Evolutionary conservation across 1,284 basidiomycete genomes (phyloP).

Genomic region (Takashimella tepidaria): DNA sequence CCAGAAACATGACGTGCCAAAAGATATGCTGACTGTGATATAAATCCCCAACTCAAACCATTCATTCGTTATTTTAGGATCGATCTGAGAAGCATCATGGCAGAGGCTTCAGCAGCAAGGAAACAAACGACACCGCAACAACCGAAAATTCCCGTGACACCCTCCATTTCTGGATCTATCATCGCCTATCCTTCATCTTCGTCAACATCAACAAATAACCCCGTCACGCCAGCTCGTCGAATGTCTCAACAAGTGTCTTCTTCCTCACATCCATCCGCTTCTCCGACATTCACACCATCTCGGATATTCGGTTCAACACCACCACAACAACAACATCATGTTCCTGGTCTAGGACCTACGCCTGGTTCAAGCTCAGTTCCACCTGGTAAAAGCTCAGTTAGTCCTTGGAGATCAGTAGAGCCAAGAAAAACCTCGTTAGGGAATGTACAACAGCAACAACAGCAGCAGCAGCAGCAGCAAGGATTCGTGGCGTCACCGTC

Average conservation of each 20-base stretch:
- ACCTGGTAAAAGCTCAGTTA: slow-evolving; percentile 10
- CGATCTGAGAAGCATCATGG: slow-evolving; percentile 82
- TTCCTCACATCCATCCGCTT: background rate
- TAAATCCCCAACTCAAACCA: too few relatives aligned
- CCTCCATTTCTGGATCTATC: slow-evolving; percentile 1
- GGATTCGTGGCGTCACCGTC: background rate
- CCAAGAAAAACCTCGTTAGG: slow-evolving; percentile 23
- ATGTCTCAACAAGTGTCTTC: slow-evolving; percentile 5
- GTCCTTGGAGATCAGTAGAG: slow-evolving; percentile 32
- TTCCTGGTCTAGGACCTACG: slow-evolving; percentile 5
- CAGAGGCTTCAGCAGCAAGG: slow-evolving; percentile 54
- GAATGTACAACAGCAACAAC: slow-evolving; percentile 18
- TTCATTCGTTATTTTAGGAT: too few relatives aligned
- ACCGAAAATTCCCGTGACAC: slow-evolving; percentile 23
- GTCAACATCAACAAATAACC: slow-evolving; percentile 2
- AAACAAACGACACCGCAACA: slow-evolving; percentile 8
- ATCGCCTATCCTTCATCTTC: background rate
- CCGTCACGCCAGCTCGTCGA: slow-evolving; percentile 1
- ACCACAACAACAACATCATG: background rate
- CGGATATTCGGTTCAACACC: background rate
- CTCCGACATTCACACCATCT: background rate
- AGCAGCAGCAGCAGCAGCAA: background rate
- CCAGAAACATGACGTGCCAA: too few relatives aligned
- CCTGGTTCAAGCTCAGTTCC: slow-evolving; percentile 10
- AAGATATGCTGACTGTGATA: too few relatives aligned